A percentile compares a stretch with the other conserved stretches of the same genome.
These are phyloP conservation scores for Penicillium griseofulvum DNA, from an alignment of 2,329 filamentous ascomycete species.

Conservation along the genomic window DNA sequence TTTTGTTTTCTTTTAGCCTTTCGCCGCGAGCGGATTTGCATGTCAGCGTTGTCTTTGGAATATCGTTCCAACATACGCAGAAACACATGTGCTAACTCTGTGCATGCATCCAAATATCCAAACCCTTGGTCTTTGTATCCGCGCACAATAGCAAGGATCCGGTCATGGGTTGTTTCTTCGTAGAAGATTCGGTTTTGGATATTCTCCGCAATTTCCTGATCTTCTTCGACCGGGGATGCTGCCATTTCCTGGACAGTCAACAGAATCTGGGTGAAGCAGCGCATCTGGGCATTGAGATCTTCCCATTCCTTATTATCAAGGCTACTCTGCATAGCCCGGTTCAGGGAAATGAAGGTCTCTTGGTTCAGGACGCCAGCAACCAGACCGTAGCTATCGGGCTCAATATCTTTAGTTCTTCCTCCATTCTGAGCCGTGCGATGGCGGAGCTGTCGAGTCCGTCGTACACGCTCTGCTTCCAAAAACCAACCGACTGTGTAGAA, in stretches of 20 bases:
- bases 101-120: slow-evolving; percentile 87
- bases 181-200: slow-evolving; percentile 98
- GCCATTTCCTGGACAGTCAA: slow-evolving; percentile 92
- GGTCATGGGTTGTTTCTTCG: slow-evolving; percentile 89
- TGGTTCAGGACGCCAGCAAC: slow-evolving; percentile 89
- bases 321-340: slow-evolving; percentile 73
- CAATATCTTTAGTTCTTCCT: slow-evolving; percentile 53
- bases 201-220: slow-evolving; percentile 96
- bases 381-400: slow-evolving; percentile 75
- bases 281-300: slow-evolving; percentile 82
- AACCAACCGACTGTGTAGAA: slow-evolving; percentile 96
- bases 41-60: slow-evolving; percentile 88
- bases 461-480: slow-evolving; percentile 74
- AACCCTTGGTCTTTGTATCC: slow-evolving; percentile 94
- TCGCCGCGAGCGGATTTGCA: slow-evolving; percentile 84
- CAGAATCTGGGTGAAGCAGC: slow-evolving; percentile 91
- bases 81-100: slow-evolving; percentile 88
- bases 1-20: slow-evolving; percentile 69
- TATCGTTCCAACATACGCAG: slow-evolving; percentile 88
- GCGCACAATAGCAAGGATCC: slow-evolving; percentile 73
- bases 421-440: slow-evolving; percentile 49
- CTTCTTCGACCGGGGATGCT: slow-evolving; percentile 79
- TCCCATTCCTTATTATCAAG: slow-evolving; percentile 84
- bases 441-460: slow-evolving; percentile 61
- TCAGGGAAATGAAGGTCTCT: slow-evolving; percentile 88